Base-by-base conservation (phyloP, 805 yeast genomes). In the Wickerhamomyces silvicola region DNA sequence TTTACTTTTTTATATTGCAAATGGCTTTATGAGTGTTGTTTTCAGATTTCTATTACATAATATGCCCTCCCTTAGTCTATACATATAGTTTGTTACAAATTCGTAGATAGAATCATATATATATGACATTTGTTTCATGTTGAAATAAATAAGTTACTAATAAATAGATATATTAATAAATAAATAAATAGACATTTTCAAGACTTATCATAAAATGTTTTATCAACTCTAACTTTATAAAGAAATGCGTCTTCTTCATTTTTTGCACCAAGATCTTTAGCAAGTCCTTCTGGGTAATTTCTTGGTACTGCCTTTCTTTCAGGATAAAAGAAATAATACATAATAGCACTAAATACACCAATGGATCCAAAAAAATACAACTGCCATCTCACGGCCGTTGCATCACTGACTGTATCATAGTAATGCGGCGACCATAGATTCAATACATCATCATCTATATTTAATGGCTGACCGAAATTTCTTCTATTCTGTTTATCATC, bases 351-450 rank as follows among this genome's bases (percentile, higher is more conserved):
- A 48, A 68, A 62, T 1, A 54, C 50, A 5, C 57, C 66, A 31
- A 72, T 42, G 6, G 52, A 52, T n/a, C 68, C 76, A 47, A 80
- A 72, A 57, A 80, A 80, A 7, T 62, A 50, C n/a, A 60, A 60
- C 41, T 77, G 70, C 55, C 74, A 74, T 45, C 59, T 67, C 32
- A 76, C 56, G 1, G 94, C 94, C 20, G 72, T 68, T 28, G 57
- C 52, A 57, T 81, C 80, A 24, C 71, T 61, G 21, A 76, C 81
- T 23, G 64, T 56, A 45, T 77, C 75, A 54, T 66, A 75, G 50
- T 77, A 70, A 50, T 84, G 94, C 10, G 94, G 92, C 7, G 94
- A 73, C 94, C 94, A 84, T 68, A 82, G 70, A 56, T 84, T 88
- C 50, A 78, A 66, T 56, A 73, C 62, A 51, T 84, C 95, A 44